These are phyloP conservation scores for Nitzschia sp. DNA, from an alignment of 108 stramenopile species.

Conservation along the genomic window DNA sequence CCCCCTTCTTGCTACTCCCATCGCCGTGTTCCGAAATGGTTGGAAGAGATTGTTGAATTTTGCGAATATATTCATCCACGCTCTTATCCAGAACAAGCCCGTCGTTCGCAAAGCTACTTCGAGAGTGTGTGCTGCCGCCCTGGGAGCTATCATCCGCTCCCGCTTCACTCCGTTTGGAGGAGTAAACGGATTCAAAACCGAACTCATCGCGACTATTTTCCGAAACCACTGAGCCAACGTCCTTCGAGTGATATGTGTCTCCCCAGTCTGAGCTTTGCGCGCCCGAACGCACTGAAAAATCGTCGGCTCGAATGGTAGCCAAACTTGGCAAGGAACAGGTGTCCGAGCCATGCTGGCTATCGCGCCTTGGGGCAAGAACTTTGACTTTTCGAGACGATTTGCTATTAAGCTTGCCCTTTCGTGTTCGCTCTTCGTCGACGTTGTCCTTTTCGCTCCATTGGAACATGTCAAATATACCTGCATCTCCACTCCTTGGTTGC, in stretches of 20 bases:
- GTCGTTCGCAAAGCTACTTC: conserved; percentile 8
- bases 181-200: background rate
- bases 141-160: background rate
- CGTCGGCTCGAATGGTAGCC: conserved; percentile 16
- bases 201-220: conserved; percentile 9
- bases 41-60: conserved; percentile 13
- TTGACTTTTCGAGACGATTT: background rate
- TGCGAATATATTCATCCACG: conserved; percentile 24
- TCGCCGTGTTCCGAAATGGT: conserved; percentile 16
- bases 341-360: conserved; percentile 4
- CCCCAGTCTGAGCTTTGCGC: background rate
- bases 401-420: conserved; percentile 7
- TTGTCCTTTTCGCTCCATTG: conserved; percentile 30
- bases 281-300: conserved; percentile 6
- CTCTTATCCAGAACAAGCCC: conserved; percentile 16
- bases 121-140: background rate
- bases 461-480: conserved; percentile 21
- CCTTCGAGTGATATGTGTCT: background rate
- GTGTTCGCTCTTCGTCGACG: conserved; percentile 14
- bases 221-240: conserved; percentile 19
- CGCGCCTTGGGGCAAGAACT: background rate
- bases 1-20: background rate
- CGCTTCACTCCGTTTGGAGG: background rate
- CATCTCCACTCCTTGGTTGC: background rate
- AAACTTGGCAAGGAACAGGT: conserved; percentile 19